Evolutionary conservation across 768 basidiomycete species (phyloP).

Genomic region (Trametes cubensis): DNA sequence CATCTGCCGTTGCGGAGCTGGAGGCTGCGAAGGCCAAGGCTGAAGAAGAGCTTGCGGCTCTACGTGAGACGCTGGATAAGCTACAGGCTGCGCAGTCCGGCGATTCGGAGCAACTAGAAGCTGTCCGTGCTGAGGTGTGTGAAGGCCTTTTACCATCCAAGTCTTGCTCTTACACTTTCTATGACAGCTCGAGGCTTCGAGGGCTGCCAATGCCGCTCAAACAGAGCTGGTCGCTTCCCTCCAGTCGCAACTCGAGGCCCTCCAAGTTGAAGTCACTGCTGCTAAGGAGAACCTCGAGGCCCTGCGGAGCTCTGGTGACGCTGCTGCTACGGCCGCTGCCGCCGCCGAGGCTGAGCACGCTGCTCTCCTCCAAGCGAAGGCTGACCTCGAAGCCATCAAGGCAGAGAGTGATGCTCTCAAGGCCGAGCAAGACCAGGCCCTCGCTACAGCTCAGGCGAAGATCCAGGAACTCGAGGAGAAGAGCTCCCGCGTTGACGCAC

Average conservation of each 20-base stretch:
- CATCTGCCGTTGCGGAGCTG: conserved; percentile 46
- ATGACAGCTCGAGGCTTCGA: conserved; percentile 55
- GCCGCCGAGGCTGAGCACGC: conserved; percentile 66
- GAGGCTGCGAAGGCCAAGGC: conserved; percentile 51
- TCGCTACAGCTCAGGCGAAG: conserved; percentile 50
- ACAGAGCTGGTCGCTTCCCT: conserved; percentile 50
- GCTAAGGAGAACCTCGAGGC: conserved; percentile 57
- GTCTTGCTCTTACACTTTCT: not conserved
- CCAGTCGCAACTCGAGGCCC: conserved; percentile 49
- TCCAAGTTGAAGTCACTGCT: conserved; percentile 53
- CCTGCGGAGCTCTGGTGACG: conserved; percentile 49
- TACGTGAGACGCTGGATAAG: conserved; percentile 44
- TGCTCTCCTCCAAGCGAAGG: conserved; percentile 63
- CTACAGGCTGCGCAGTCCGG: conserved; percentile 33
- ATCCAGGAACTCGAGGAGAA: conserved; percentile 51
- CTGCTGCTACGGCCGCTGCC: conserved; percentile 45
- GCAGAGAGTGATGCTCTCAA: conserved; percentile 56
- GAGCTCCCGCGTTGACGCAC: conserved; percentile 43
- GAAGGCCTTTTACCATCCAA: not conserved
- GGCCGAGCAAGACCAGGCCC: conserved; percentile 49
- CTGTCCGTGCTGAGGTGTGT: conserved; percentile 56
- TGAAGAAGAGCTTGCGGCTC: conserved; percentile 51
- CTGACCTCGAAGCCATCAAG: conserved; percentile 57
- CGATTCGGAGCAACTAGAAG: conserved; percentile 41
- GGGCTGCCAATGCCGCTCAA: conserved; percentile 44